A percentile compares a stretch with the other conserved stretches of the same genome.
Evolutionary conservation across 768 basidiomycete species (phyloP).

Genomic region (Termitomyces sp.): DNA sequence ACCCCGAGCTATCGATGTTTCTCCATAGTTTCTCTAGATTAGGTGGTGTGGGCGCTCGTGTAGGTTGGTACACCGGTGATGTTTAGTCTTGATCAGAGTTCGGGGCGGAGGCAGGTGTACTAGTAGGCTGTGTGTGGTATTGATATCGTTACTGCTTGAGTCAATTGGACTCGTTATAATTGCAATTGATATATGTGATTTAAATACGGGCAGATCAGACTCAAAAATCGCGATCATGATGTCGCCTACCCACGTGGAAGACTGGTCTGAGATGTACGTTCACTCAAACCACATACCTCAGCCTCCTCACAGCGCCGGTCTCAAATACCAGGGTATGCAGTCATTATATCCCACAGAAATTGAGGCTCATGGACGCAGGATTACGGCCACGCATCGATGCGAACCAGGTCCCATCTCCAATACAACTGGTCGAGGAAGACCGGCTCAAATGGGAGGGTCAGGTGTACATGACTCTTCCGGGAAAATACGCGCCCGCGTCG

Average conservation of each 20-base stretch:
- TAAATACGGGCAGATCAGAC: no score
- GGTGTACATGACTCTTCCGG: conserved; percentile 57
- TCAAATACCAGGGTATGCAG: conserved; percentile 42
- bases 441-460: conserved; percentile 75
- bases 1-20: no score
- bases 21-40: no score
- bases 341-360: background rate
- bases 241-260: conserved; percentile 1
- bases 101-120: no score
- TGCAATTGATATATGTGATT: no score
- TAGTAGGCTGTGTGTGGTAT: no score
- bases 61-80: no score
- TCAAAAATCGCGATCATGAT: no score
- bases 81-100: no score
- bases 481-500: conserved; percentile 72
- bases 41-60: no score
- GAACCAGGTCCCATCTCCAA: conserved; percentile 88
- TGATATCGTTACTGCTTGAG: no score
- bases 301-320: conserved; percentile 68
- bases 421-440: conserved; percentile 77
- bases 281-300: conserved; percentile 59
- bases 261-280: conserved; percentile 34
- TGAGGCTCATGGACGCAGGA: conserved; percentile 40
- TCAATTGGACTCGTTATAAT: no score
- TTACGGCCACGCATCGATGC: conserved; percentile 83